These are phyloP conservation scores for Candida argentea DNA, from an alignment of 805 yeast species.

Conservation along the genomic window DNA sequence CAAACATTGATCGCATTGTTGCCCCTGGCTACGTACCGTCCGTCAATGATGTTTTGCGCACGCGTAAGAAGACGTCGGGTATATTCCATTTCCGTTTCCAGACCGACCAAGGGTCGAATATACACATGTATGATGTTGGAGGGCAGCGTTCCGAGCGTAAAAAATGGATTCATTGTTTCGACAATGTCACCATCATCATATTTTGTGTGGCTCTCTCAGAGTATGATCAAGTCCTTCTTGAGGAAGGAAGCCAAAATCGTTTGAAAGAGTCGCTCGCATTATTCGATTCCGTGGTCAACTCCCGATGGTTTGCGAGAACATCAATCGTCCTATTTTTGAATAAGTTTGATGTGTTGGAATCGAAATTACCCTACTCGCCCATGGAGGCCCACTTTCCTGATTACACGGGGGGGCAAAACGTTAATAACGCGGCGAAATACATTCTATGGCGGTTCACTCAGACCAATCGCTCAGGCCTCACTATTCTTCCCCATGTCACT, in stretches of 20 bases:
- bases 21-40: slow-evolving; percentile 56
- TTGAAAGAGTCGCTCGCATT: slow-evolving; percentile 50
- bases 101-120: slow-evolving; percentile 44
- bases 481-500: slow-evolving; percentile 82
- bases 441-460: slow-evolving; percentile 85
- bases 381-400: slow-evolving; percentile 79
- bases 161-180: slow-evolving; percentile 96
- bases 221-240: slow-evolving; percentile 79
- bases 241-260: slow-evolving; percentile 17
- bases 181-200: slow-evolving; percentile 79
- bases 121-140: slow-evolving; percentile 69
- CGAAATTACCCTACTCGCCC: slow-evolving; percentile 74
- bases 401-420: slow-evolving; percentile 82
- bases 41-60: slow-evolving; percentile 69
- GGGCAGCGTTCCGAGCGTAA: slow-evolving; percentile 94
- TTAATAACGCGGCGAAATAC: slow-evolving; percentile 84
- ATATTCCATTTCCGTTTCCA: slow-evolving; percentile 74
- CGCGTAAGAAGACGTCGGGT: slow-evolving; percentile 89
- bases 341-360: slow-evolving; percentile 84
- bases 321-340: slow-evolving; percentile 80
- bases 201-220: slow-evolving; percentile 89
- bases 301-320: slow-evolving; percentile 85
- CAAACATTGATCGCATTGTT: slow-evolving; percentile 53
- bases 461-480: slow-evolving; percentile 71
- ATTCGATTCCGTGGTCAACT: slow-evolving; percentile 84